Evolutionary conservation across 257 asterid genomes (phyloP).

Genomic region (Thymus quinquecostatus): DNA sequence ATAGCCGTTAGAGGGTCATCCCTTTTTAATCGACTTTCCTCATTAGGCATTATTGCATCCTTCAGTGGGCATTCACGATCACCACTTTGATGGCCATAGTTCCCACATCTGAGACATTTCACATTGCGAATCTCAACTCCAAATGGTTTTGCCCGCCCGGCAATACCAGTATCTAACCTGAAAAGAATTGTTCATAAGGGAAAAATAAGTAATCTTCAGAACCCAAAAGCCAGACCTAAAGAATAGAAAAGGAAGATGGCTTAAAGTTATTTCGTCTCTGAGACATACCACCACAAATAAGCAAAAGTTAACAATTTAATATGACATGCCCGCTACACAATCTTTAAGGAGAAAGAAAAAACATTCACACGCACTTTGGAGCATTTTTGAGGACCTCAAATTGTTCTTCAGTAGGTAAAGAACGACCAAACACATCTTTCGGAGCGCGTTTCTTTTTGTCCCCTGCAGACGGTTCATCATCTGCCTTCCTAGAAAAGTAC

Average conservation of each 20-base stretch:
- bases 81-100: conserved; percentile 96
- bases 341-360: not conserved
- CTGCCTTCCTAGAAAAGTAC: conserved; percentile 52
- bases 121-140: conserved; percentile 98
- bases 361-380: conserved; percentile 61
- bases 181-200: conserved; percentile 26
- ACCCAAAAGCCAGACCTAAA: not conserved
- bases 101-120: conserved; percentile 93
- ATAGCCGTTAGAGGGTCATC: conserved; percentile 95
- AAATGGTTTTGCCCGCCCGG: conserved; percentile 90
- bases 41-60: conserved; percentile 91
- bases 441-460: conserved; percentile 82
- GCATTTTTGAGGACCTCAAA: conserved; percentile 97
- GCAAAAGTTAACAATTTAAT: conserved; percentile 6
- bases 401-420: conserved; percentile 93
- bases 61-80: conserved; percentile 98
- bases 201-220: conserved; percentile 18
- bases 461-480: conserved; percentile 43
- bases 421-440: conserved; percentile 89
- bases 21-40: conserved; percentile 87
- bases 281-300: conserved; percentile 17
- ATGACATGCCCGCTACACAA: not conserved
- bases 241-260: not conserved
- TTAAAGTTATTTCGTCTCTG: not conserved
- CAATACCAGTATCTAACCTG: conserved; percentile 94